Conservation (phyloP, 1,284 basidiomycete genomes). For the Phylloporus sp. region DNA sequence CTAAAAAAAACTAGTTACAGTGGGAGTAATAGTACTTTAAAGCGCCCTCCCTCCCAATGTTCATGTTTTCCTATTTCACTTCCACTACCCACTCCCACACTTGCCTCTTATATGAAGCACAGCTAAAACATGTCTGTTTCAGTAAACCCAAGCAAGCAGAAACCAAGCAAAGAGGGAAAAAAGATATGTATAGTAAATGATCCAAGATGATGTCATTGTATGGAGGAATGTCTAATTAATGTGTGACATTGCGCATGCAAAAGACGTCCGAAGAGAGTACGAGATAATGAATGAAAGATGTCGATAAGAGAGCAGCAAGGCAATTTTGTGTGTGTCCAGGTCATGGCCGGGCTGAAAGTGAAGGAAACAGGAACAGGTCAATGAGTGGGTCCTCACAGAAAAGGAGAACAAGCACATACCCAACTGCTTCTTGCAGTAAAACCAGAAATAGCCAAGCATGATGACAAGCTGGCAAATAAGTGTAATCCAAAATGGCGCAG, state of each 20-base stretch:
- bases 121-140: neutral
- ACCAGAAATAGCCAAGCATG: constrained; percentile 92
- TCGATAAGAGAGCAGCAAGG: neutral
- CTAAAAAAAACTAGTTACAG: too few relatives aligned
- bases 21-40: too few relatives aligned
- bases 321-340: neutral
- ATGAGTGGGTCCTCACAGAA: neutral
- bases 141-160: neutral
- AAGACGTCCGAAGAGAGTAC: neutral
- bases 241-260: neutral
- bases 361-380: neutral
- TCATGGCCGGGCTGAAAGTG: neutral
- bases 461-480: constrained; percentile 81
- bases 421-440: constrained; percentile 89
- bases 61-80: too few relatives aligned
- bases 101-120: neutral
- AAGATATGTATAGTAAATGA: neutral
- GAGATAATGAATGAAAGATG: neutral
- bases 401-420: constrained; percentile 42
- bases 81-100: too few relatives aligned
- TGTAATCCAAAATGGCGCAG: constrained; percentile 87
- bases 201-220: neutral
- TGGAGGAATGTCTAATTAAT: neutral
- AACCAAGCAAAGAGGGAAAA: neutral
- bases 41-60: too few relatives aligned